Percentiles rank a stretch among this genome's conserved stretches.
Evolutionary conservation across 2,329 filamentous ascomycete species (phyloP).

Genomic region (Biscogniauxia mediterranea): DNA sequence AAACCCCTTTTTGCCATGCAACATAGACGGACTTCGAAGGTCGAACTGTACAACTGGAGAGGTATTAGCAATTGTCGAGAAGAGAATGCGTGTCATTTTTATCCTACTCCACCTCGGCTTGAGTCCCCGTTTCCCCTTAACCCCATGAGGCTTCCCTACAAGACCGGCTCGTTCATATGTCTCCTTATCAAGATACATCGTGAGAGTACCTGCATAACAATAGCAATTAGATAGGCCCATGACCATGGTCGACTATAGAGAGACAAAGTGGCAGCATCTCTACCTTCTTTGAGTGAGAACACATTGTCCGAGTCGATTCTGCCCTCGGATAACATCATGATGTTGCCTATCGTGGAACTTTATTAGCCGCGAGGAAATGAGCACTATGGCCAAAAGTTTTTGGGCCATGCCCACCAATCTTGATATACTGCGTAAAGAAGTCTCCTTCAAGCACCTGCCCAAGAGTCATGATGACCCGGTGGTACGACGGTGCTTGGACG

Average conservation of each 20-base stretch:
- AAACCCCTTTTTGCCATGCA: constrained; percentile 80
- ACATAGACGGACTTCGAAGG: constrained; percentile 71
- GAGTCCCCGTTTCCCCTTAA: constrained; percentile 55
- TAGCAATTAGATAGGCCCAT: background rate
- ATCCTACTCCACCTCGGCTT: constrained; percentile 72
- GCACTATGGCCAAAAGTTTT: background rate
- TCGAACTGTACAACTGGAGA: constrained; percentile 71
- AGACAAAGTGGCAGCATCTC: no score
- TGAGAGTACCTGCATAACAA: constrained; percentile 55
- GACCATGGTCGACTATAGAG: background rate
- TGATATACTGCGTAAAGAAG: constrained; percentile 85
- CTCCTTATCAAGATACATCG: constrained; percentile 75
- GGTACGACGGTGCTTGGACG: constrained; percentile 50
- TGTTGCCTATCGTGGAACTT: constrained; percentile 57
- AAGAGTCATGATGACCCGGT: constrained; percentile 69
- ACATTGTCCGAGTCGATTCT: constrained; percentile 67
- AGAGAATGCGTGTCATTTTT: background rate
- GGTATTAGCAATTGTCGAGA: constrained; percentile 27
- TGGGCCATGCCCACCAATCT: constrained; percentile 56
- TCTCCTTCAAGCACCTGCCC: constrained; percentile 67
- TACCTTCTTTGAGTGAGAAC: constrained; percentile 68
- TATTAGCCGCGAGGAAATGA: background rate
- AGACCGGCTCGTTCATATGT: constrained; percentile 82
- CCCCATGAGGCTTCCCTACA: constrained; percentile 64
- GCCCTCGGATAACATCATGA: constrained; percentile 83